phyloP scores from a whole-genome alignment of 257 asterid species.

The Plantago ovata region DNA sequence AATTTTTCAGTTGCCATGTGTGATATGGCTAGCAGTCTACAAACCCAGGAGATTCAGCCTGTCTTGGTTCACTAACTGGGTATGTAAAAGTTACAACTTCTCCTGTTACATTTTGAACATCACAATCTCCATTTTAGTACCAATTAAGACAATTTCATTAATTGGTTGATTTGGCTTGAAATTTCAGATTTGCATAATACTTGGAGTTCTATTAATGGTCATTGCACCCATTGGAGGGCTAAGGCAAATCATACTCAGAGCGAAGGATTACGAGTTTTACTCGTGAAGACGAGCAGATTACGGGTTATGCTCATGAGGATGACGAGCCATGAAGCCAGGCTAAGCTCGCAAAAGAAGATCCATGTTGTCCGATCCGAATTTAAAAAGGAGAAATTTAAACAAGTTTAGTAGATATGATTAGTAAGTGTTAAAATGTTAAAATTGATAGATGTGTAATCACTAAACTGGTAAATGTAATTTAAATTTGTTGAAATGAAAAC shows the following conservation, averaged over 20 bases:
- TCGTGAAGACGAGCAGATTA: slow-evolving; percentile 1
- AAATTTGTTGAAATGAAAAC: too few relatives aligned
- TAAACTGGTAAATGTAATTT: too few relatives aligned
- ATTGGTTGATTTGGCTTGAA: background rate
- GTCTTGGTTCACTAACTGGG: slow-evolving; percentile 46
- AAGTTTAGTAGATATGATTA: too few relatives aligned
- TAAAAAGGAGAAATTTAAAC: too few relatives aligned
- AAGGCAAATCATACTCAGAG: slow-evolving; percentile 15
- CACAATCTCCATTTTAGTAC: background rate
- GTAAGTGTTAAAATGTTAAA: too few relatives aligned
- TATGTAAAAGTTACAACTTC: slow-evolving; percentile 3
- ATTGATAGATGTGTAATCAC: too few relatives aligned
- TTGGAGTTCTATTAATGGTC: slow-evolving; percentile 29
- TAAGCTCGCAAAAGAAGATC: too few relatives aligned
- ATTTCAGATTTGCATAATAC: slow-evolving; percentile 27
- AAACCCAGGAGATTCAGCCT: slow-evolving; percentile 38
- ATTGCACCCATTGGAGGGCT: slow-evolving; percentile 36
- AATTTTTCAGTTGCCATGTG: slow-evolving; percentile 44
- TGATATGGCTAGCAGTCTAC: slow-evolving; percentile 43
- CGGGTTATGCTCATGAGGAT: background rate
- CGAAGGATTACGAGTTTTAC: slow-evolving; percentile 20
- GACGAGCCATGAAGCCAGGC: background rate
- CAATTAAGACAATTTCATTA: background rate
- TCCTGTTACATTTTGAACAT: background rate
- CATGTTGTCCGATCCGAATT: too few relatives aligned